A percentile compares a stretch with the other conserved stretches of the same genome.
Conservation (phyloP, 805 yeast species). For the Lipomyces yamanashiensis region DNA sequence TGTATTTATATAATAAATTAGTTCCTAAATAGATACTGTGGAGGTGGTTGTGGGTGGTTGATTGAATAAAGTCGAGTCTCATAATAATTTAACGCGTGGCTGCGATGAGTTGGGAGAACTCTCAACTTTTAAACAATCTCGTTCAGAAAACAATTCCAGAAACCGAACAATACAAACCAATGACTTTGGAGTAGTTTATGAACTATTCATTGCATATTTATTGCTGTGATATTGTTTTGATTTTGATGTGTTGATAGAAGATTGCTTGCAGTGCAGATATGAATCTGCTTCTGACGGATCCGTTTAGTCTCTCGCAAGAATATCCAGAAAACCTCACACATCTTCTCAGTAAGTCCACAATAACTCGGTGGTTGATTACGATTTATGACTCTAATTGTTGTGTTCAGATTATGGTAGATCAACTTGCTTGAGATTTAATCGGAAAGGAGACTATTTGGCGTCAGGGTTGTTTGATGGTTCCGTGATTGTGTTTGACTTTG, state of each 20-base stretch:
- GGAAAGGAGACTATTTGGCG: slow-evolving; percentile 84
- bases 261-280: slow-evolving; percentile 45
- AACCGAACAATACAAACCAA: no score
- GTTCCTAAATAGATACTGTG: no score
- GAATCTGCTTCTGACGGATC: slow-evolving; percentile 86
- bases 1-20: no score
- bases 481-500: slow-evolving; percentile 72
- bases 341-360: slow-evolving; percentile 52
- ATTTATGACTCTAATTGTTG: neutral
- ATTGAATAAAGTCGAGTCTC: neutral
- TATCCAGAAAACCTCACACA: slow-evolving; percentile 84
- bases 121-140: no score
- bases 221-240: neutral
- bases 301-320: slow-evolving; percentile 88
- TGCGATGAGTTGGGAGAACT: neutral
- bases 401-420: slow-evolving; percentile 52
- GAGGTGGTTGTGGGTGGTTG: no score
- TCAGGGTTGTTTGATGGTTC: slow-evolving; percentile 77
- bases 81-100: neutral
- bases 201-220: neutral
- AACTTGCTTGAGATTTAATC: slow-evolving; percentile 69
- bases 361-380: neutral
- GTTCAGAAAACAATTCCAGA: no score
- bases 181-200: neutral
- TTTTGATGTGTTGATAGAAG: neutral